Evolutionary conservation across 805 yeast genomes (phyloP).

Genomic region (Hanseniaspora valbyensis): DNA sequence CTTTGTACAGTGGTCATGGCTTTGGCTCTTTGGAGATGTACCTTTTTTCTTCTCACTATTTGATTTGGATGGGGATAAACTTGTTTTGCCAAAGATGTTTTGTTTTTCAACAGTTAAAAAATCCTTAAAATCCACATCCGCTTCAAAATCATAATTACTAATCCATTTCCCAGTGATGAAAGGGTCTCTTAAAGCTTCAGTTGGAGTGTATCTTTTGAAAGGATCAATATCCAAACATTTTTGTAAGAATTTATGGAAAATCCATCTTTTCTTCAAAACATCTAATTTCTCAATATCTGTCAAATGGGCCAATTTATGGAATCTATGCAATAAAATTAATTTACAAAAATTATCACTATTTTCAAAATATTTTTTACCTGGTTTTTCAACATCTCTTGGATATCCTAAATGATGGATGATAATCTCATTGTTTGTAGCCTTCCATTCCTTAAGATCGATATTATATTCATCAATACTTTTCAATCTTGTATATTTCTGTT

Average conservation of each 20-base stretch:
- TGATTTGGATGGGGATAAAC: neutral
- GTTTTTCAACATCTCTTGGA: conserved; percentile 41
- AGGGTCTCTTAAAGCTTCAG: conserved; percentile 86
- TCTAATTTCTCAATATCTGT: conserved; percentile 35
- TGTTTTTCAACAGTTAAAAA: conserved; percentile 1
- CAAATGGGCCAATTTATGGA: conserved; percentile 41
- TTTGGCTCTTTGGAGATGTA: conserved; percentile 6
- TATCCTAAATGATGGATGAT: conserved; percentile 16
- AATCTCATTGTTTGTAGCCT: conserved; percentile 5
- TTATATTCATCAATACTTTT: conserved; percentile 45
- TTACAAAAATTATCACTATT: conserved; percentile 49
- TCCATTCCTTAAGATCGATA: conserved; percentile 21
- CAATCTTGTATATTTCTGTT: conserved; percentile 27
- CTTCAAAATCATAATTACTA: conserved; percentile 1
- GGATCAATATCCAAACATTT: conserved; percentile 81
- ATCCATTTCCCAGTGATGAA: conserved; percentile 45
- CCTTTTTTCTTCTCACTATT: neutral
- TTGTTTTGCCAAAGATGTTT: neutral
- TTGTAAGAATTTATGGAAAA: conserved; percentile 63
- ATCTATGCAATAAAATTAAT: conserved; percentile 63
- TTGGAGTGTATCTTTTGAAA: conserved; percentile 92
- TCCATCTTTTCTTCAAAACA: conserved; percentile 53
- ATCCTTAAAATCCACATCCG: conserved; percentile 10
- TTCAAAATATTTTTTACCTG: conserved; percentile 75
- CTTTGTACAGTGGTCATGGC: conserved; percentile 2